Conservation (phyloP, 1,139 yeast species). For the Lodderomyces elongisporus region DNA sequence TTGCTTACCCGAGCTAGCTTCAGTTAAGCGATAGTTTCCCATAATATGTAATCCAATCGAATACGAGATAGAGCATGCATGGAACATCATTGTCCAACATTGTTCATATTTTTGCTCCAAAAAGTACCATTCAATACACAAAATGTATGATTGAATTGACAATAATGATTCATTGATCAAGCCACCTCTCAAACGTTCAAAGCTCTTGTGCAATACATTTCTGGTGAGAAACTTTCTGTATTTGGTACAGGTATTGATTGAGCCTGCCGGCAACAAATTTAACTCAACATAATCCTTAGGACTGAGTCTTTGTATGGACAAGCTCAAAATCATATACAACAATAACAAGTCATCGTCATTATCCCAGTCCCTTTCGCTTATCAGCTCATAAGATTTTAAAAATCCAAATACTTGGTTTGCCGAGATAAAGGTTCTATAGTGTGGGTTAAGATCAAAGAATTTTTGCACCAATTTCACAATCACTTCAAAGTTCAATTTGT, state of each 20-base stretch:
- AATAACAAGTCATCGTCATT: constrained; percentile 47
- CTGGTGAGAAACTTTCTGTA: constrained; percentile 27
- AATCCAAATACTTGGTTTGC: constrained; percentile 24
- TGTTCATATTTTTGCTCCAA: constrained; percentile 47
- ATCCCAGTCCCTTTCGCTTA: constrained; percentile 41
- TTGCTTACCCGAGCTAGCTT: constrained; percentile 11
- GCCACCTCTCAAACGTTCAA: constrained; percentile 42
- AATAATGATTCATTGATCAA: constrained; percentile 42
- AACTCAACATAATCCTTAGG: constrained; percentile 30
- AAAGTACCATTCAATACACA: constrained; percentile 49
- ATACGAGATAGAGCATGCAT: constrained; percentile 46
- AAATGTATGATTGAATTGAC: constrained; percentile 45
- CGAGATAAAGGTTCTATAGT: constrained; percentile 31
- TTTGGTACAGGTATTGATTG: constrained; percentile 20
- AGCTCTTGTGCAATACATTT: constrained; percentile 28
- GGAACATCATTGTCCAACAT: constrained; percentile 46
- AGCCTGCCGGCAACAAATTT: constrained; percentile 16
- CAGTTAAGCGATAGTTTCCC: constrained; percentile 21
- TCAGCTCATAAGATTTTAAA: constrained; percentile 23
- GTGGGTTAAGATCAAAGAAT: constrained; percentile 28
- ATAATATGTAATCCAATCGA: constrained; percentile 50
- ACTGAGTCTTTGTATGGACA: constrained; percentile 35
- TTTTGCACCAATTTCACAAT: constrained; percentile 26
- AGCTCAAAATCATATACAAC: constrained; percentile 39
- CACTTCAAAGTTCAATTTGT: constrained; percentile 20